Base-by-base conservation (phyloP, 225 moss, liverwort and hornwort species). In the Rhytidiadelphus loreus region DNA sequence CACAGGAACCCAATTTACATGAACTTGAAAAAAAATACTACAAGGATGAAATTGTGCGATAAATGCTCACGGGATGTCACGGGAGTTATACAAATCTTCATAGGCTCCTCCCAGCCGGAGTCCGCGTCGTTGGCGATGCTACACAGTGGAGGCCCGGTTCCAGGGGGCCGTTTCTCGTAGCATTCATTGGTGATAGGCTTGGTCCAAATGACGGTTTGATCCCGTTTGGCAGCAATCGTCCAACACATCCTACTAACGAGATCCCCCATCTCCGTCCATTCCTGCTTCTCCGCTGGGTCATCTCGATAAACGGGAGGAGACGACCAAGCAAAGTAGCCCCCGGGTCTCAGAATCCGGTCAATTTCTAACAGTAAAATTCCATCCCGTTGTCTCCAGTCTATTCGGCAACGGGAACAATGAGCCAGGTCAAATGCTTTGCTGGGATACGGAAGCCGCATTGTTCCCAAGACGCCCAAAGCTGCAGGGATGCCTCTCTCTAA, bases 401-500 rank as follows among this genome's bases (percentile, higher is more conserved):
- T 98, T 48, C 98, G 95, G 87, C 98, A 98, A 46, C 98, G 96
- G 37, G 98, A 98, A 87, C 98, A 98, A 77, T 98, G 98, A 62
- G 97, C 97, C 58, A 98, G 87, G 87, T 98, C 98, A 71, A 98
- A 98, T 28, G 98, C 92, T 87, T 96, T 98, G 83, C 98, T 98
- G 33, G 98, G 97, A 91, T 96, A 98, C n/a, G 98, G 97, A 60
- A 97, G 93, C 69, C 96, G 93, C 93, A 92, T 94, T 35, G 97
- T 98, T 86, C 97, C 98, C 84, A 98, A 81, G 29, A 98, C 96
- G 64, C 98, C 97, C 33, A 97, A 87, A 80, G 96, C 94, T 53
- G 98, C 93, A 84, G 98, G 98, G 86, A 98, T 95, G 77, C 98
- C 98, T 92, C 98, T 93, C 94, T 98, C 98, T 24, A 98, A 89